phyloP scores from a whole-genome alignment of 176 grass and related monocot species.

The Aegilops umbellulata region DNA sequence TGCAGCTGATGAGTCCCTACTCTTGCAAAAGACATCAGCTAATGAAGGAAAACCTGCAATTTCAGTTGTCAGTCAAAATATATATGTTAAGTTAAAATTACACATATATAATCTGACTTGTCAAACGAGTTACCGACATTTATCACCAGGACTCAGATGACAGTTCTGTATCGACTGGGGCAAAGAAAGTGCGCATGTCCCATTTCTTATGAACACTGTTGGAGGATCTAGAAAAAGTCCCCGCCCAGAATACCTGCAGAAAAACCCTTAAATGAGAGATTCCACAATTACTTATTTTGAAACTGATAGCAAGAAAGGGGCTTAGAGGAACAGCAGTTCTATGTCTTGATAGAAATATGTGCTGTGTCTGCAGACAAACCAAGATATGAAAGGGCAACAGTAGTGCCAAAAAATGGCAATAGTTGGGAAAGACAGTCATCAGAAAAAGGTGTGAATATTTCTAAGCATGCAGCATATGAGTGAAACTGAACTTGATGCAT shows the following conservation, averaged over 20 bases:
- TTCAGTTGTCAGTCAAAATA: constrained; percentile 20
- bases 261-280: constrained; percentile 18
- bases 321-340: background rate
- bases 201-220: constrained; percentile 56
- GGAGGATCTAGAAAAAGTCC: constrained; percentile 91
- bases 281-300: constrained; percentile 1
- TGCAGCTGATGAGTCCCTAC: constrained; percentile 54
- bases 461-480: background rate
- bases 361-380: background rate
- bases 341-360: background rate
- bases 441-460: background rate
- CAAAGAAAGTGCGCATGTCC: constrained; percentile 62
- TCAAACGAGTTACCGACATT: constrained; percentile 52
- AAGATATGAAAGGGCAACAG: background rate
- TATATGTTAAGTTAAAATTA: constrained; percentile 16
- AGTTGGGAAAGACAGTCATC: background rate
- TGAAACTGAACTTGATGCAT: constrained; percentile 27
- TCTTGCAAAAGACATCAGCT: constrained; percentile 57
- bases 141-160: constrained; percentile 41
- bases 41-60: constrained; percentile 69
- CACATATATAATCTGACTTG: constrained; percentile 20
- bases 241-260: constrained; percentile 76
- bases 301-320: background rate
- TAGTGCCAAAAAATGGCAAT: background rate
- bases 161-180: constrained; percentile 44